Evolutionary conservation across 768 basidiomycete species (phyloP), one percentile per base, ranked within the genome.

Genomic region (Artomyces pyxidatus): DNA sequence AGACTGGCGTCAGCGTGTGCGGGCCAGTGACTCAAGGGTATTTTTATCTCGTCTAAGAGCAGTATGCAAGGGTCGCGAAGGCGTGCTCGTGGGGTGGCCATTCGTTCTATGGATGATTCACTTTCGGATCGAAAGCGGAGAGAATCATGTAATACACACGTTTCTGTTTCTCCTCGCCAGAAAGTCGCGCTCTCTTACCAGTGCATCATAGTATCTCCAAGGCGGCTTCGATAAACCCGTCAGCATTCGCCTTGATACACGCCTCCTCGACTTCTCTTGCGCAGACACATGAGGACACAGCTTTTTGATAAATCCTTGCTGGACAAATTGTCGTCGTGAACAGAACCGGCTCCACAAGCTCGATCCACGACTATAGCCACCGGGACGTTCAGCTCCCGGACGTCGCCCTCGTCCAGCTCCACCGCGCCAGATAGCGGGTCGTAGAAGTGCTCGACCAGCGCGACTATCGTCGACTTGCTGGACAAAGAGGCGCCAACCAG

Each of bases 91-190:
- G 62, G 62, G 23, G 63, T 63, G 19, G 63, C 62, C 27, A 80
- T 70, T 27, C 78, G 67, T 55, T 80, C 61, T 72, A 59, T 42
- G 25, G 17, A 42, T 5, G n/a, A n/a, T n/a, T n/a, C n/a, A n/a
- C n/a, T n/a, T n/a, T n/a, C n/a, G 25, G 19, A n/a, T n/a, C n/a
- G n/a, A 5, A 28, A 19, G 11, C 27, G 30, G 27, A 10, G 38
- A 37, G 3, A 7, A 17, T 16, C 1, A 16, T 21, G n/a, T 11
- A 4, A 32, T 7, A 19, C 77, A 54, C 63, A 85, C 84, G 86
- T 64, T 88, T 89, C 58, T 77, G 65, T 59, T 76, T 76, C 62
- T 77, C 75, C 4, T 75, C 75, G 17, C 75, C 75, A 16, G 68
- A 70, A 1, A 77, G 60, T 74, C 75, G 16, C 73, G 64, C 56